A percentile compares a stretch with the other conserved stretches of the same genome.
Conservation (phyloP, 495 filamentous ascomycete genomes). For the Penicillium atrosanguineum region DNA sequence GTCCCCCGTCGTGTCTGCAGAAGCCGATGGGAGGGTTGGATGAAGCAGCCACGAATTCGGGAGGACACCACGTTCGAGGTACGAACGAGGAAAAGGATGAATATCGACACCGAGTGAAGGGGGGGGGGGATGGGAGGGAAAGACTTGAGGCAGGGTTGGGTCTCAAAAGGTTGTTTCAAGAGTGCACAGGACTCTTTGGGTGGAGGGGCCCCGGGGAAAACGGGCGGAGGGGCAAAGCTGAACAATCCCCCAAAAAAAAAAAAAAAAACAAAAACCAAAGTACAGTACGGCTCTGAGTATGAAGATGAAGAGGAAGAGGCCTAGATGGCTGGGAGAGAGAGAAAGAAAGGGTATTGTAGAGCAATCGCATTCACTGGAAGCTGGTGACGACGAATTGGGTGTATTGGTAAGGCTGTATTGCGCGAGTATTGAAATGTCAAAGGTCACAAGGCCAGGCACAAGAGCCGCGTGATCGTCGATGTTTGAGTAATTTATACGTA, state of each 20-base stretch:
- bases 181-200: conserved; percentile 1
- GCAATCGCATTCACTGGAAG: neutral
- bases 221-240: neutral
- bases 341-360: neutral
- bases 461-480: neutral
- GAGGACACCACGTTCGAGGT: neutral
- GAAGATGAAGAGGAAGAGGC: conserved; percentile 3
- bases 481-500: neutral
- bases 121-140: neutral
- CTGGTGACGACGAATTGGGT: neutral
- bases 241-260: neutral
- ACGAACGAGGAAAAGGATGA: neutral
- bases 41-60: neutral
- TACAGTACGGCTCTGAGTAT: neutral
- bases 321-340: neutral
- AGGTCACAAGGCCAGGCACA: conserved; percentile 1
- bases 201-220: neutral
- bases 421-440: conserved; percentile 1
- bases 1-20: neutral
- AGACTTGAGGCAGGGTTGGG: neutral
- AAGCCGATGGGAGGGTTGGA: neutral
- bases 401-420: conserved; percentile 10
- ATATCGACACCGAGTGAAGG: neutral
- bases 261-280: conserved; percentile 3
- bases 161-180: neutral